Evolutionary conservation across 2,329 filamentous ascomycete genomes (phyloP).

Genomic region (Pyrenochaeta sp.): DNA sequence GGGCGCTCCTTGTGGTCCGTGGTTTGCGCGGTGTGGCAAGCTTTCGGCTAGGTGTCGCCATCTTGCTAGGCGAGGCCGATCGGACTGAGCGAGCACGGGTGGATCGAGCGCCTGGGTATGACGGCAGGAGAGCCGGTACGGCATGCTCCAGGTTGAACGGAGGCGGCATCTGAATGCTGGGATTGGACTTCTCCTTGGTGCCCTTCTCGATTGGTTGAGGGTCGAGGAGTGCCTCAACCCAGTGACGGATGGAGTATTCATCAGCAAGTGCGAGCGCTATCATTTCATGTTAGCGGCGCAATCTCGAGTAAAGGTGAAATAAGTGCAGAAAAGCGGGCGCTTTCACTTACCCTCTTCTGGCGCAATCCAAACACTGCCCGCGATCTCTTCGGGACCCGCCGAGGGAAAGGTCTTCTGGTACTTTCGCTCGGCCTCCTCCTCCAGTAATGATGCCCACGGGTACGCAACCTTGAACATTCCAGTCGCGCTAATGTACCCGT

Average conservation of each 20-base stretch:
- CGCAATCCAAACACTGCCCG: slow-evolving; percentile 95
- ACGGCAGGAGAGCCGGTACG: slow-evolving; percentile 37
- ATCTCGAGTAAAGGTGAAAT: background rate
- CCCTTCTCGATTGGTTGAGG: slow-evolving; percentile 77
- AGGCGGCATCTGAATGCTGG: slow-evolving; percentile 78
- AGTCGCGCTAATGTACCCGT: slow-evolving; percentile 84
- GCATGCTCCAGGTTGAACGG: slow-evolving; percentile 69
- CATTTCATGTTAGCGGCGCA: slow-evolving; percentile 27
- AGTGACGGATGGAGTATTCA: slow-evolving; percentile 84
- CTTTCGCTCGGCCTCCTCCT: slow-evolving; percentile 78
- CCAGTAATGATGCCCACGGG: slow-evolving; percentile 74
- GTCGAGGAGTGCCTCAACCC: slow-evolving; percentile 93
- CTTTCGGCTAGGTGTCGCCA: slow-evolving; percentile 54
- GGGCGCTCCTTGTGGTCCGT: slow-evolving; percentile 54
- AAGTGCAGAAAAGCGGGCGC: background rate
- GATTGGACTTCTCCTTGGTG: slow-evolving; percentile 72
- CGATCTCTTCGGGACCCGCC: slow-evolving; percentile 89
- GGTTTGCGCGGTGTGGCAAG: slow-evolving; percentile 63
- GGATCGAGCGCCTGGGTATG: slow-evolving; percentile 43
- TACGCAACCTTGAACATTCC: slow-evolving; percentile 94
- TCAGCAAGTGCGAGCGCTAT: slow-evolving; percentile 81
- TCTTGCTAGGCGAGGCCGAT: slow-evolving; percentile 65
- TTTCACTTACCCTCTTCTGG: slow-evolving; percentile 71
- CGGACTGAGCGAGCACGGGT: slow-evolving; percentile 63
- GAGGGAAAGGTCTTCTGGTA: slow-evolving; percentile 84